A percentile compares a stretch with the other conserved stretches of the same genome.
These are phyloP conservation scores for Termitomyces heimii DNA, from an alignment of 768 basidiomycete genomes.

Conservation along the genomic window DNA sequence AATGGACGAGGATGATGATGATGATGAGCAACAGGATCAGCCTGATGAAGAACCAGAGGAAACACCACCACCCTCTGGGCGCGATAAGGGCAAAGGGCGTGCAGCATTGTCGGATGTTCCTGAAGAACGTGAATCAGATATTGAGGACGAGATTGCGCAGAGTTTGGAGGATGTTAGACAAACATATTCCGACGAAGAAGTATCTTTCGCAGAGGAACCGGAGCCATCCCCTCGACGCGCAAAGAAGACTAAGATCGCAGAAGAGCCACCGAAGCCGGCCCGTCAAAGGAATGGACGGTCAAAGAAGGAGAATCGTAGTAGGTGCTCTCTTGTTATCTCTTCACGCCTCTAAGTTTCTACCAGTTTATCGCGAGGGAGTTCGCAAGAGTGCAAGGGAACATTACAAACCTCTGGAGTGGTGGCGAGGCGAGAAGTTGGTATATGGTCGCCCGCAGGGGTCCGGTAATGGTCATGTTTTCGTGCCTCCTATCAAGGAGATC, in stretches of 20 bases:
- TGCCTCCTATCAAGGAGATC: conserved; percentile 64
- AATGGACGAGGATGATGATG: conserved; percentile 39
- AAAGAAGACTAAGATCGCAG: conserved; percentile 29
- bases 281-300: conserved; percentile 18
- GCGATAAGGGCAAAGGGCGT: conserved; percentile 12
- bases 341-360: not conserved
- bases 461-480: conserved; percentile 37
- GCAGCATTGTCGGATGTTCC: conserved; percentile 24
- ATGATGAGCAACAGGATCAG: conserved; percentile 31
- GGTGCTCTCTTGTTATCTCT: conserved; percentile 1
- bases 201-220: conserved; percentile 23
- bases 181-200: conserved; percentile 23
- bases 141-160: conserved; percentile 38
- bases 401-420: conserved; percentile 78
- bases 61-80: conserved; percentile 13
- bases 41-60: conserved; percentile 28
- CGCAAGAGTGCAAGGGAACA: conserved; percentile 68
- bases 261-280: conserved; percentile 15
- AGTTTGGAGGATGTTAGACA: conserved; percentile 31
- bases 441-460: conserved; percentile 52
- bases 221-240: conserved; percentile 22
- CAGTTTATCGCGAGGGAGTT: conserved; percentile 44
- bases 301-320: conserved; percentile 39
- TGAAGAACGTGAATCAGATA: conserved; percentile 36
- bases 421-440: conserved; percentile 88